Evolutionary conservation across 257 asterid species (phyloP).

Genomic region (Gardenia jasminoides): DNA sequence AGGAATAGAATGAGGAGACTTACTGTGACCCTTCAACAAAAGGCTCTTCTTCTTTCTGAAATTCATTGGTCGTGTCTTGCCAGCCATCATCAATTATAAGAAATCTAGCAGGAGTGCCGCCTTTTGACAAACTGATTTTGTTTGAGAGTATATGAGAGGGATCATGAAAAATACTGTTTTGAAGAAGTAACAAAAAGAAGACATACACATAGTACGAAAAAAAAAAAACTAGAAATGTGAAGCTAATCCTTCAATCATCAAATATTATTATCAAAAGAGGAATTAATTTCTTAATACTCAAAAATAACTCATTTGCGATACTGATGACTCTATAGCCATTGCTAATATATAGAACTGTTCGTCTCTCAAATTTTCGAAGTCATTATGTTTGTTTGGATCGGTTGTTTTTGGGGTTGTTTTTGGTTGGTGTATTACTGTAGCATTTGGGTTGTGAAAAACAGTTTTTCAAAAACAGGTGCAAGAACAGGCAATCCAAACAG

Average conservation of each 20-base stretch:
- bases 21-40: slow-evolving; percentile 55
- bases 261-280: background rate
- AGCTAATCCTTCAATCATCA: background rate
- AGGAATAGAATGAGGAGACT: slow-evolving; percentile 15
- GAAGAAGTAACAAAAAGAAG: background rate
- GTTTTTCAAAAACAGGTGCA: no score
- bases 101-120: slow-evolving; percentile 56
- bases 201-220: background rate
- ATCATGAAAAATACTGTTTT: background rate
- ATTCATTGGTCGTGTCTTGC: slow-evolving; percentile 66
- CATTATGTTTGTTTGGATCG: no score
- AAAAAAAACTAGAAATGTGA: background rate
- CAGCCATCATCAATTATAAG: slow-evolving; percentile 80
- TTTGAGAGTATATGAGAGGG: background rate
- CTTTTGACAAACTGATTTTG: slow-evolving; percentile 45
- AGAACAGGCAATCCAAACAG: no score
- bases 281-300: background rate
- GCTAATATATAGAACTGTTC: no score
- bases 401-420: no score
- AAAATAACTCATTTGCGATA: background rate
- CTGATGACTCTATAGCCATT: no score
- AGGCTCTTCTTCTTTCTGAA: slow-evolving; percentile 52
- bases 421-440: no score
- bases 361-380: background rate
- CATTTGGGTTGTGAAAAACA: no score